Percentiles rank a stretch among this genome's conserved stretches.
Evolutionary conservation across 495 filamentous ascomycete genomes (phyloP).

Genomic region (Xeromyces bisporus): DNA sequence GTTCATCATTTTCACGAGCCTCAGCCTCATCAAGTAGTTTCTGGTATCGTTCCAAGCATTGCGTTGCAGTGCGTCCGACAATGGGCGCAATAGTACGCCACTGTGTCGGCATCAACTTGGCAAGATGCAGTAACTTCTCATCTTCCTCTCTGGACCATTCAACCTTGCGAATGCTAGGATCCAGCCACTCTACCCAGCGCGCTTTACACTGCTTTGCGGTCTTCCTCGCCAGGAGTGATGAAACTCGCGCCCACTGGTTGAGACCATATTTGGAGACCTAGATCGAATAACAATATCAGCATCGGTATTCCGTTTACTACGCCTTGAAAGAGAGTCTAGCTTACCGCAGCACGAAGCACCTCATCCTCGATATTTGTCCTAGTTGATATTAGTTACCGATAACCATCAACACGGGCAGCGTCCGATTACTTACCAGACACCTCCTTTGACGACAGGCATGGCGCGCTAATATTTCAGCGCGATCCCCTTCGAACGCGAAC

Average conservation of each 20-base stretch:
- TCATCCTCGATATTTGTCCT: slow-evolving; percentile 76
- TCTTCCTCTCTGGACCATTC: slow-evolving; percentile 99
- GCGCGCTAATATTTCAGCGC: slow-evolving; percentile 6
- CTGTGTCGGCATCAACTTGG: slow-evolving; percentile 97
- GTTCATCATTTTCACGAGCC: slow-evolving; percentile 62
- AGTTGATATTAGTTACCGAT: too few species aligned
- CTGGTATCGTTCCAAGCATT: slow-evolving; percentile 93
- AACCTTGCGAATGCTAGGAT: slow-evolving; percentile 91
- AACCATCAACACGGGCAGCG: too few species aligned
- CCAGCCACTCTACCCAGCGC: slow-evolving; percentile 95
- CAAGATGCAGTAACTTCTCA: slow-evolving; percentile 87
- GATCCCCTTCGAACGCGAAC: too few species aligned
- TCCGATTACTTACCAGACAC: slow-evolving; percentile 75
- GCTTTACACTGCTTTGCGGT: slow-evolving; percentile 99
- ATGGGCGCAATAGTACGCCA: slow-evolving; percentile 97
- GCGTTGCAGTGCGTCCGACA: slow-evolving; percentile 87
- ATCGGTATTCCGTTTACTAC: neutral
- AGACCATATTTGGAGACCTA: slow-evolving; percentile 88
- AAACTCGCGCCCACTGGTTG: slow-evolving; percentile 98
- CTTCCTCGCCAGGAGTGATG: slow-evolving; percentile 90
- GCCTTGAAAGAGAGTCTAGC: slow-evolving; percentile 4
- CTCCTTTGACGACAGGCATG: slow-evolving; percentile 97
- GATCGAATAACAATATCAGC: slow-evolving; percentile 4
- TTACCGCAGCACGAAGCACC: slow-evolving; percentile 74
- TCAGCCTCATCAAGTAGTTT: slow-evolving; percentile 93